phyloP scores from a whole-genome alignment of 1,284 basidiomycete species.

The Retiboletus flavoniger region DNA sequence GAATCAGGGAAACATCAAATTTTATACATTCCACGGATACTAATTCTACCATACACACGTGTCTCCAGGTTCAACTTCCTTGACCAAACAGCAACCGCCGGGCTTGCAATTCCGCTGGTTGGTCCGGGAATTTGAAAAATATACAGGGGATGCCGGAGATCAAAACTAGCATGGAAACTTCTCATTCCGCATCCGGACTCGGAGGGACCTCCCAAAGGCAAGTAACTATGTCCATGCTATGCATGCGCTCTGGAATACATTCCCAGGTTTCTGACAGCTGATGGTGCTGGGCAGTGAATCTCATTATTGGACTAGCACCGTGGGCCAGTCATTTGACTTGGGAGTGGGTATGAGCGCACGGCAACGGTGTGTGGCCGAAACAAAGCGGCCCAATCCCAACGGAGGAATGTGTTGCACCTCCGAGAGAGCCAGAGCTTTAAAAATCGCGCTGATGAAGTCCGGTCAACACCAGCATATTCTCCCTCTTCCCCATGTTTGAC shows the following conservation, averaged over 20 bases:
- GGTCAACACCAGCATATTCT: not conserved
- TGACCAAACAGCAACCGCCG: not conserved
- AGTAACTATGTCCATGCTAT: not conserved
- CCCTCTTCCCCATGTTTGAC: conserved; percentile 13
- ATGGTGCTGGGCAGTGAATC: not conserved
- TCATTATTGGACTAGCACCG: not conserved
- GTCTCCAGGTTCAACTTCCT: not conserved
- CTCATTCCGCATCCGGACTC: not conserved
- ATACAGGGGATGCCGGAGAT: not conserved
- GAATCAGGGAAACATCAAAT: not conserved
- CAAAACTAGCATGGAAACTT: not conserved
- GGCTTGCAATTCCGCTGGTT: not conserved
- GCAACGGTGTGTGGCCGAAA: not conserved
- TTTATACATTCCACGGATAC: not conserved
- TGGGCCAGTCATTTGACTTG: not conserved
- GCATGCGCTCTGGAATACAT: not conserved
- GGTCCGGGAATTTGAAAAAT: not conserved
- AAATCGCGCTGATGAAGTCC: not conserved
- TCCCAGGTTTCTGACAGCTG: conserved; percentile 1
- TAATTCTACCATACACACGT: not conserved
- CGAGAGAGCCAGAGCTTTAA: conserved; percentile 2
- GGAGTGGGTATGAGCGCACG: not conserved
- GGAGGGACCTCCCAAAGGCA: not conserved
- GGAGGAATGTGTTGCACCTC: not conserved
- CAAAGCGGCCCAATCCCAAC: not conserved